Evolutionary conservation across 306 rosid species (phyloP).

Genomic region (Notholithocarpus densiflorus): DNA sequence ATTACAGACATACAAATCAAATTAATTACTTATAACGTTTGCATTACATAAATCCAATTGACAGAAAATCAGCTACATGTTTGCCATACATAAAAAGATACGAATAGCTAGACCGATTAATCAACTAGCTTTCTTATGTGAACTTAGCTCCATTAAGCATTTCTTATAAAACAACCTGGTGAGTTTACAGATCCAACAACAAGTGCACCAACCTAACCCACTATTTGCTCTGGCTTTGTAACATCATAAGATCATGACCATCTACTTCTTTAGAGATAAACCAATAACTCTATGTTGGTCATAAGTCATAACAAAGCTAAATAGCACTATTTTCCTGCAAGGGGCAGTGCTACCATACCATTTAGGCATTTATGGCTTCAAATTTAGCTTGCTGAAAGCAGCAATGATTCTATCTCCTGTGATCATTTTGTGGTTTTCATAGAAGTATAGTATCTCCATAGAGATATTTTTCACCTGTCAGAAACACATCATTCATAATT

Average conservation of each 20-base stretch:
- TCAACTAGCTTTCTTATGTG: not conserved
- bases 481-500: conserved; percentile 2
- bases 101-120: not conserved
- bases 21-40: not conserved
- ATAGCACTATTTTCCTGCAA: not conserved
- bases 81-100: not conserved
- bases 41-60: not conserved
- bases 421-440: conserved; percentile 57
- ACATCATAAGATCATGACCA: not conserved
- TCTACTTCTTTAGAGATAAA: not conserved
- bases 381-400: conserved; percentile 63
- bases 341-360: not conserved
- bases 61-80: not conserved
- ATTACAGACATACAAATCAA: too few relatives aligned
- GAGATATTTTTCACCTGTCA: conserved; percentile 87
- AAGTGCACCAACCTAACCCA: not conserved
- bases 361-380: conserved; percentile 42
- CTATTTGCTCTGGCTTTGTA: not conserved
- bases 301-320: not conserved
- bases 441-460: conserved; percentile 86
- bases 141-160: not conserved
- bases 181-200: not conserved
- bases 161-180: not conserved
- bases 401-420: conserved; percentile 57
- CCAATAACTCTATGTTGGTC: not conserved